Conservation (phyloP, 495 filamentous ascomycete genomes). For the Penicillium tannophilum region DNA sequence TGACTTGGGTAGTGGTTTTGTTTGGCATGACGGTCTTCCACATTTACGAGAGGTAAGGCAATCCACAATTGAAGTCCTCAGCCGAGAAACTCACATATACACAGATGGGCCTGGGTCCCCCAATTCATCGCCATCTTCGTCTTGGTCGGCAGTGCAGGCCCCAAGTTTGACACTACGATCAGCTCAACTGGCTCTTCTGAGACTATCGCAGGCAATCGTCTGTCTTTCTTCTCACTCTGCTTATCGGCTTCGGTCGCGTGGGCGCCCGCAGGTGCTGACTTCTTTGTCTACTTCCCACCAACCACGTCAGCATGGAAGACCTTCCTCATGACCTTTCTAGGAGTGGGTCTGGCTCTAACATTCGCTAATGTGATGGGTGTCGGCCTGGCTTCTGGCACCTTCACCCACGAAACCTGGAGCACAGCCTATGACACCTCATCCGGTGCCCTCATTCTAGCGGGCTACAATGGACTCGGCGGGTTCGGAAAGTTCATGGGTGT, state of each 20-base stretch:
- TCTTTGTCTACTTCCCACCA: slow-evolving; percentile 55
- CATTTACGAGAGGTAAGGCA: slow-evolving; percentile 51
- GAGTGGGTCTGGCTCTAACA: slow-evolving; percentile 49
- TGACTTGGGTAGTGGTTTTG: slow-evolving; percentile 60
- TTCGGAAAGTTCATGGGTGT: slow-evolving; percentile 69
- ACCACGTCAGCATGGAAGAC: slow-evolving; percentile 40
- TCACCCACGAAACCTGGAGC: slow-evolving; percentile 49
- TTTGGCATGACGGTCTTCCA: slow-evolving; percentile 73
- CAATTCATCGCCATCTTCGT: slow-evolving; percentile 60
- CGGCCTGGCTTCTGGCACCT: slow-evolving; percentile 62
- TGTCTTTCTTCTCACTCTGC: slow-evolving; percentile 65
- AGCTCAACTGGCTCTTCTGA: slow-evolving; percentile 27
- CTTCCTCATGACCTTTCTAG: slow-evolving; percentile 46
- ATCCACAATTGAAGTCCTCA: not conserved
- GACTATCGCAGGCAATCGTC: slow-evolving; percentile 51
- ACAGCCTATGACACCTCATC: slow-evolving; percentile 56
- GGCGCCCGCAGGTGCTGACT: slow-evolving; percentile 51
- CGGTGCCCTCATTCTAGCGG: slow-evolving; percentile 64
- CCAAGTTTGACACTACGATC: slow-evolving; percentile 54
- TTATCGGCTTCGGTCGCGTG: slow-evolving; percentile 55
- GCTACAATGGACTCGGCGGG: slow-evolving; percentile 53
- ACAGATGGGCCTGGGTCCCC: slow-evolving; percentile 63
- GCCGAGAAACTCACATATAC: not conserved
- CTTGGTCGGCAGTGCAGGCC: slow-evolving; percentile 60
- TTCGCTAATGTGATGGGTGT: slow-evolving; percentile 65